These are phyloP conservation scores for Amphicarpaea edgeworthii DNA, from an alignment of 306 rosid species.

Conservation along the genomic window DNA sequence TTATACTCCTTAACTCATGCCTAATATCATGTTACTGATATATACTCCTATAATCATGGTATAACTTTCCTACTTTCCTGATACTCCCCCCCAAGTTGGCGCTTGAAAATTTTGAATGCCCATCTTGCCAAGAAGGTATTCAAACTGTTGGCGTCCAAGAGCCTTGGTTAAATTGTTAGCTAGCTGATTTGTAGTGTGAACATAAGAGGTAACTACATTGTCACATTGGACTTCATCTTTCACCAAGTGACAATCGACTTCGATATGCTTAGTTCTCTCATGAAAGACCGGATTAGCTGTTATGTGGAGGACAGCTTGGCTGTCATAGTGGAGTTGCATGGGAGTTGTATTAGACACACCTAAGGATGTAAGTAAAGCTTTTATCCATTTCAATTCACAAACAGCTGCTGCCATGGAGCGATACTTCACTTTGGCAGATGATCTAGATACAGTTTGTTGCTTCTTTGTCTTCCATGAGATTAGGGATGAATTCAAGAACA, in stretches of 20 bases:
- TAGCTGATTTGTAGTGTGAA: not conserved
- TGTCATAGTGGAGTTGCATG: not conserved
- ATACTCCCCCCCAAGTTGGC: too few species aligned
- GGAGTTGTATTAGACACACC: not conserved
- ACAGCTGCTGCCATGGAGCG: not conserved
- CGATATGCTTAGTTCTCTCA: too few species aligned
- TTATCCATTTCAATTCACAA: not conserved
- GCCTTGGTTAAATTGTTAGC: not conserved
- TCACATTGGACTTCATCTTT: not conserved
- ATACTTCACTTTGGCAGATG: not conserved
- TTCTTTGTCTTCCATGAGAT: slow-evolving; percentile 20
- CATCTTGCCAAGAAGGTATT: too few species aligned
- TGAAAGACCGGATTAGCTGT: not conserved
- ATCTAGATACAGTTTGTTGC: not conserved
- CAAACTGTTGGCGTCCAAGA: too few species aligned
- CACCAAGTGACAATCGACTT: not conserved
- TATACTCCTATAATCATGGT: too few species aligned
- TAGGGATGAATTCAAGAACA: not conserved
- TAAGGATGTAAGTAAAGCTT: not conserved
- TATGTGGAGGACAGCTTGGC: not conserved
- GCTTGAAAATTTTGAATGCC: too few species aligned
- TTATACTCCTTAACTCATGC: too few species aligned
- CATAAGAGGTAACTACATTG: not conserved
- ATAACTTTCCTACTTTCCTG: too few species aligned
- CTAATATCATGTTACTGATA: too few species aligned